Conservation (phyloP, 163 green algal genomes). For the Scenedesmus sp. region DNA sequence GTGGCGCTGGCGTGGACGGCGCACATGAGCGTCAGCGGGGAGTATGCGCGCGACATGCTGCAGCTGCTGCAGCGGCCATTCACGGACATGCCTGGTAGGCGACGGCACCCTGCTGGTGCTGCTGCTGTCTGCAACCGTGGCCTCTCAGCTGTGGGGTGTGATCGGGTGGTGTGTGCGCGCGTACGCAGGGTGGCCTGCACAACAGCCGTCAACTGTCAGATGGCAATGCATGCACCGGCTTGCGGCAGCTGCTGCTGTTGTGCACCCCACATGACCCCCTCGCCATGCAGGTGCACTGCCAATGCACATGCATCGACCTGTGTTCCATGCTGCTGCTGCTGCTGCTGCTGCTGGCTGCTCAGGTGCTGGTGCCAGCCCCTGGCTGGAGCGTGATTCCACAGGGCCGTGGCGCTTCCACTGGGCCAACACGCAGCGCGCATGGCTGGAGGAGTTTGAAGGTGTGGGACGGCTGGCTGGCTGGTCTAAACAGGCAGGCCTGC, state of each 20-base stretch:
- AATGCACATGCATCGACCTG: neutral
- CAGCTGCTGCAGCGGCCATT: conserved; percentile 36
- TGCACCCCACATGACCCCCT: too few relatives aligned
- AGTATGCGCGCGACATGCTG: conserved; percentile 42
- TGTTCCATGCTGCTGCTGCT: neutral
- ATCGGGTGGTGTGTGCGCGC: too few relatives aligned
- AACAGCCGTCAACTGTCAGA: too few relatives aligned
- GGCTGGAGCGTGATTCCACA: neutral
- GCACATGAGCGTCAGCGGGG: conserved; percentile 49
- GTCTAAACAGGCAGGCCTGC: too few relatives aligned
- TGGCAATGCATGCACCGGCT: too few relatives aligned
- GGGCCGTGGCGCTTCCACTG: conserved; percentile 51
- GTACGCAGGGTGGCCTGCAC: too few relatives aligned
- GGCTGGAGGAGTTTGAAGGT: conserved; percentile 50
- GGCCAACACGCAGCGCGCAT: conserved; percentile 44
- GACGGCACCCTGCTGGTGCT: neutral
- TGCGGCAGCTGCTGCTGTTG: too few relatives aligned
- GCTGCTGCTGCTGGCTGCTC: neutral
- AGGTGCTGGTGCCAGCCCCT: conserved; percentile 31
- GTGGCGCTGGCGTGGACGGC: conserved; percentile 35
- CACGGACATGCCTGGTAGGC: conserved; percentile 18
- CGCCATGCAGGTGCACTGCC: neutral
- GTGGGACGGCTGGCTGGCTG: neutral
- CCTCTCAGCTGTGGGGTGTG: neutral
- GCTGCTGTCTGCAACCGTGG: neutral